These are phyloP conservation scores for Taphrina populina DNA, from an alignment of 1,139 yeast species.

Conservation along the genomic window DNA sequence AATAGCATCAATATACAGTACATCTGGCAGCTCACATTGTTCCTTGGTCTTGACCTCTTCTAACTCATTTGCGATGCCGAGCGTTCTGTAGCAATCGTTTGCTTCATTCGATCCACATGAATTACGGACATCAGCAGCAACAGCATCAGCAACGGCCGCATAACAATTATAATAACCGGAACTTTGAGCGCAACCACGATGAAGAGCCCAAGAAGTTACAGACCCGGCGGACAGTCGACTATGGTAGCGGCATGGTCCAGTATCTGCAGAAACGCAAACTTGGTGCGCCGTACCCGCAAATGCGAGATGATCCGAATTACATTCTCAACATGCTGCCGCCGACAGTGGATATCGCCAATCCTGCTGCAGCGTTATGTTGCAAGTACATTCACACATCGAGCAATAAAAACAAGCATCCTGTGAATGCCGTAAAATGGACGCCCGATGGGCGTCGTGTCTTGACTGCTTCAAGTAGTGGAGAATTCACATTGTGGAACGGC, in stretches of 20 bases:
- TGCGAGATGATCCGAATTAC: conserved; percentile 77
- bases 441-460: conserved; percentile 91
- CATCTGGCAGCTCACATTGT: too few species aligned
- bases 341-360: conserved; percentile 55
- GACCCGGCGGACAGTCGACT: conserved; percentile 75
- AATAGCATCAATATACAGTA: not conserved
- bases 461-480: conserved; percentile 92
- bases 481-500: conserved; percentile 96
- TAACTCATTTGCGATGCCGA: not conserved
- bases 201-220: conserved; percentile 20
- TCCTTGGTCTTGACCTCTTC: not conserved
- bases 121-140: conserved; percentile 15
- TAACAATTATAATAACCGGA: conserved; percentile 22
- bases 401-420: conserved; percentile 87
- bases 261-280: conserved; percentile 50
- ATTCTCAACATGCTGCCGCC: conserved; percentile 67
- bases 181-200: conserved; percentile 15
- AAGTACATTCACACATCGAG: conserved; percentile 89
- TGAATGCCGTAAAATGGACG: conserved; percentile 89
- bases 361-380: conserved; percentile 62
- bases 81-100: too few species aligned
- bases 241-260: conserved; percentile 78
- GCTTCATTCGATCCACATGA: too few species aligned
- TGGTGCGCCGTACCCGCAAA: conserved; percentile 49
- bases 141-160: conserved; percentile 2